Evolutionary conservation across 1,139 yeast genomes (phyloP), one percentile per base, ranked within the genome.

Genomic region (Nakaseomyces sp.): DNA sequence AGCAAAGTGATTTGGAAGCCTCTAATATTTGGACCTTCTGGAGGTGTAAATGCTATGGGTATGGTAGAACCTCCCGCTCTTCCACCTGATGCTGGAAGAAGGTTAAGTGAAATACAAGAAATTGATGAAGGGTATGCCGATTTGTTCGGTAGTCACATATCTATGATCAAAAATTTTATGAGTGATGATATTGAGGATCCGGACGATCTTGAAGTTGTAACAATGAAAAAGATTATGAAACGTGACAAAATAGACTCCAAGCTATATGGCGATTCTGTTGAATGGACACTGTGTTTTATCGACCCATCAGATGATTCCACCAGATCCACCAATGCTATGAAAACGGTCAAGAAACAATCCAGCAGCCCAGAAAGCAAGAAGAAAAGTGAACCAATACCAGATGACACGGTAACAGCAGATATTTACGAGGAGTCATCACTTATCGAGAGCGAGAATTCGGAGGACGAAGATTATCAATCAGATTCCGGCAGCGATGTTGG

Each of bases 1-100:
- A 65, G 67, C 1, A 69, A 70, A 41, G 65, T 87, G 13, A 51
- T 85, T 15, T 87, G 96, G 95, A 83, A 81, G 53, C 89, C 91
- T 1, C 72, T 83, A 66, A 71, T 84, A n/a, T 75, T 79, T 57
- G 94, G 94, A 0, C 89, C 91, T 0, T 80, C 89, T 1, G 86
- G 91, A 24, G 94, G 93, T 8, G 79, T 83, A 8, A 67, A 67
- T 50, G 69, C 69, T n/a, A 60, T 64, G 18, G 65, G 66, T 5
- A 52, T 63, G 4, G 57, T 58, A 2, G 63, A 57, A 43, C 52
- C 53, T 1, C 50, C 57, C 5, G 47, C 55, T 3, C 49, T 52
- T 8, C 47, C 51, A 1, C 43, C 44, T 1, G 43, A 50, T 30
- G 41, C 41, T 18, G 40, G 49, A 7, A 35, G 42, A 6, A 46